Conservation (phyloP, 2,329 filamentous ascomycete species). For the Graphilbum fragrans region DNA sequence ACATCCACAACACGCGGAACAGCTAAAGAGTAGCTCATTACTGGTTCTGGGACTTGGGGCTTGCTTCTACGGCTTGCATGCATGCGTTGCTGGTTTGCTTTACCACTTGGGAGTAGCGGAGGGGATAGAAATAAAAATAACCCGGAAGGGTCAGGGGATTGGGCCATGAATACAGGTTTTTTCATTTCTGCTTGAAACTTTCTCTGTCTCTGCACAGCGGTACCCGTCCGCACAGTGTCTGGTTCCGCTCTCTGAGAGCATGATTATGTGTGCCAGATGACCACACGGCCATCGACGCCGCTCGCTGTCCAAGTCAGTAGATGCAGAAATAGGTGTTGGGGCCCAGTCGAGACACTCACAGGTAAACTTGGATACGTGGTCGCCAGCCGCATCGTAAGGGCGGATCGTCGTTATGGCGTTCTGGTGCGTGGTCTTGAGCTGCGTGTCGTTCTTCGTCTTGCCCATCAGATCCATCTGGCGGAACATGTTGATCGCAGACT, state of each 20-base stretch:
- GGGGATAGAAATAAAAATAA: constrained; percentile 17
- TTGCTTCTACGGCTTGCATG: not conserved
- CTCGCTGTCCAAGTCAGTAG: constrained; percentile 48
- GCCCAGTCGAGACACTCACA: constrained; percentile 45
- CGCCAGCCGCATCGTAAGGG: constrained; percentile 55
- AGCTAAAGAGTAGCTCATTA: constrained; percentile 8
- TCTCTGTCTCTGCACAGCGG: not conserved
- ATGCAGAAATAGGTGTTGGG: constrained; percentile 3
- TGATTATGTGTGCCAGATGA: constrained; percentile 58
- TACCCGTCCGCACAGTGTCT: not conserved
- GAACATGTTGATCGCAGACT: constrained; percentile 96
- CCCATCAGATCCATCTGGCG: constrained; percentile 97
- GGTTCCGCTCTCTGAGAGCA: not conserved
- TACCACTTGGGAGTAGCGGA: not conserved
- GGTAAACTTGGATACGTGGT: constrained; percentile 66
- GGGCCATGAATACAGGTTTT: too few relatives aligned
- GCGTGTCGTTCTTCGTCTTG: constrained; percentile 81
- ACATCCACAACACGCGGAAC: constrained; percentile 59
- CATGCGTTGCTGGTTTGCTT: not conserved
- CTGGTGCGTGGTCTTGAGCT: constrained; percentile 90
- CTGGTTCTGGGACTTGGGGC: too few relatives aligned
- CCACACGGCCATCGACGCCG: constrained; percentile 71
- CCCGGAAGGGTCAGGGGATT: too few relatives aligned
- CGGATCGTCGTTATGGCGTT: constrained; percentile 87
- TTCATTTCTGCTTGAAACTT: constrained; percentile 32